A percentile compares a stretch with the other conserved stretches of the same genome.
phyloP scores from a whole-genome alignment of 2,329 filamentous ascomycete genomes.

The Aspergillus novofumigatus region DNA sequence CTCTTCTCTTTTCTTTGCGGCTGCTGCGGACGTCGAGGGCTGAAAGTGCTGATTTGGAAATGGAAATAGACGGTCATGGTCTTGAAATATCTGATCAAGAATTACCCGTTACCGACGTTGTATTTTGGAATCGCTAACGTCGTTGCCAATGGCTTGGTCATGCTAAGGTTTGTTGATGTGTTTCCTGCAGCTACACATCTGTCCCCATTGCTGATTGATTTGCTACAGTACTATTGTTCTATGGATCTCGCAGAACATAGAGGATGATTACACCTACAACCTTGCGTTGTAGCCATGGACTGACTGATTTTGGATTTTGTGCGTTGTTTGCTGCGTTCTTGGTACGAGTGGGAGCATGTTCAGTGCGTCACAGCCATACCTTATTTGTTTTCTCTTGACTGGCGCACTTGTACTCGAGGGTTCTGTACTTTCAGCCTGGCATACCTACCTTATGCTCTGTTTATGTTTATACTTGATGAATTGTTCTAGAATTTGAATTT shows the following conservation, averaged over 20 bases:
- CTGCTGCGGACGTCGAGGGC: neutral
- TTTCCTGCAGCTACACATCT: neutral
- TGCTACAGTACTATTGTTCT: slow-evolving; percentile 56
- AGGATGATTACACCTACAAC: slow-evolving; percentile 69
- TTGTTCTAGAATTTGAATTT: neutral
- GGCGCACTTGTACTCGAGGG: neutral
- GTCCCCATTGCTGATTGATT: slow-evolving; percentile 19
- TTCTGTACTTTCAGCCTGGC: neutral
- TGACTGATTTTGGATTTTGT: neutral
- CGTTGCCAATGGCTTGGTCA: slow-evolving; percentile 60
- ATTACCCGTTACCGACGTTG: slow-evolving; percentile 57
- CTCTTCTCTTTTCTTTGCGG: neutral
- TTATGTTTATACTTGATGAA: neutral
- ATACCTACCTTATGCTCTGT: neutral
- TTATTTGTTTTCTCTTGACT: neutral
- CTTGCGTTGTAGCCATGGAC: slow-evolving; percentile 50
- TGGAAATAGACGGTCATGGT: slow-evolving; percentile 55
- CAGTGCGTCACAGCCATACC: neutral
- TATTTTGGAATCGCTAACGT: slow-evolving; percentile 67
- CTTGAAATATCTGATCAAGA: slow-evolving; percentile 61
- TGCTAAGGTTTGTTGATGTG: slow-evolving; percentile 53
- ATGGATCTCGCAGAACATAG: slow-evolving; percentile 69
- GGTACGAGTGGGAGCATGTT: neutral
- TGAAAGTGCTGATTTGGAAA: slow-evolving; percentile 6
- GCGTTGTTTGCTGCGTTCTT: neutral